Evolutionary conservation across 371 early-diverging fungal genomes (phyloP), one percentile per base, ranked within the genome.

Genomic region (Lichtheimia ramosa): DNA sequence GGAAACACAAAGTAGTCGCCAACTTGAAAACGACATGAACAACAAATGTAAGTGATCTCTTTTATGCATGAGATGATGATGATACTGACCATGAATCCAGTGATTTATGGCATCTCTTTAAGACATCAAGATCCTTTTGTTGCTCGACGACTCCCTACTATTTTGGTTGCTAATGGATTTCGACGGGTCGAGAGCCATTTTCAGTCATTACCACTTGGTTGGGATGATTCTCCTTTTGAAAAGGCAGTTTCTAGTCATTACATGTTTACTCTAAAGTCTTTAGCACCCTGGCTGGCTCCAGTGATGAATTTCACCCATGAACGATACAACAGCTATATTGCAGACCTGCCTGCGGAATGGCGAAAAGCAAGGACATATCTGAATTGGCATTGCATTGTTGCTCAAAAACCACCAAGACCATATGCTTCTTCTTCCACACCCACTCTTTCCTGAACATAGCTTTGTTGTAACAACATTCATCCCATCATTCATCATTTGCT

Each of bases 41-140:
- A 71, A 79, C 50, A 71, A 75, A 56, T 18, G 79, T 78, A 69
- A 67, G 71, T 56, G 18, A 18, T 28, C 15, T 24, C 14, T 13
- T 43, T 23, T 51, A 5, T 8, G 2, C 10, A 1, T 34, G 10
- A 34, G 10, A 34, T 34, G 34, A 34, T 28, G 28, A 3, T 28
- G 5, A 7, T 34, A 27, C 34, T 34, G 8, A 8, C 10, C 5
- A 34, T 34, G 34, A 8, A 10, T 34, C 25, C 25, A 78, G 79
- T 79, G 28, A 60, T 79, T 16, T 55, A 65, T 49, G 69, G 68
- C 5, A 56, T 79, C 5, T 56, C 65, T 7, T 28, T 66, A 48
- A 74, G 77, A n/a, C 68, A 69, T 42, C 80, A 79, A 68, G 80
- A 79, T 59, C 80, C 80, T 34, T 72, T 66, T 63, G 71, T 71